Evolutionary conservation across 1,139 yeast genomes (phyloP).

Genomic region (Saccharomyces hybrid): DNA sequence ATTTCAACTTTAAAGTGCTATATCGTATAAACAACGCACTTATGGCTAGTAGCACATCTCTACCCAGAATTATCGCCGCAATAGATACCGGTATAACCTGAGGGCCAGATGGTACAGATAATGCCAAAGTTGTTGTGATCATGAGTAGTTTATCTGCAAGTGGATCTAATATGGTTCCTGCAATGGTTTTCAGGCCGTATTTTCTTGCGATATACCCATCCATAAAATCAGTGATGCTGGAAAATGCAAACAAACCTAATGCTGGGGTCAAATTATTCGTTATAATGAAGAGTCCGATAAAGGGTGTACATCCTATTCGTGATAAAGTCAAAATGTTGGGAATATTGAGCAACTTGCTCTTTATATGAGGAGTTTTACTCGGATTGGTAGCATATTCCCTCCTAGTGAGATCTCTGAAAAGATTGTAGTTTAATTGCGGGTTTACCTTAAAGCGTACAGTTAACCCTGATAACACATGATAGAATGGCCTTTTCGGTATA

Average conservation of each 20-base stretch:
- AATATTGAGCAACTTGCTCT: slow-evolving; percentile 55
- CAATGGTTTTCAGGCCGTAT: slow-evolving; percentile 66
- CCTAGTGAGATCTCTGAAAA: not conserved
- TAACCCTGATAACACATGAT: not conserved
- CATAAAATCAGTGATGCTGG: slow-evolving; percentile 82
- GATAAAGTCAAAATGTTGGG: slow-evolving; percentile 83
- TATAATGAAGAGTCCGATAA: slow-evolving; percentile 71
- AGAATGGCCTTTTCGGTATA: not conserved
- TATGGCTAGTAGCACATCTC: slow-evolving; percentile 72
- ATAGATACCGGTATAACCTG: slow-evolving; percentile 52
- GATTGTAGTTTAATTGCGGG: not conserved
- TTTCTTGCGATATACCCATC: slow-evolving; percentile 89
- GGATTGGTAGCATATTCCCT: not conserved
- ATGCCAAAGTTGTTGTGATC: slow-evolving; percentile 75
- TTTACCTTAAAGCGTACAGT: not conserved
- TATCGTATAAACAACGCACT: slow-evolving; percentile 71
- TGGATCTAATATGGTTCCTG: slow-evolving; percentile 92
- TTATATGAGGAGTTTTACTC: slow-evolving; percentile 1
- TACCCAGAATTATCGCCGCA: slow-evolving; percentile 71
- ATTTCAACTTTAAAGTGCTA: slow-evolving; percentile 67
- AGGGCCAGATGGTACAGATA: slow-evolving; percentile 55
- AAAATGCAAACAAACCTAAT: slow-evolving; percentile 65
- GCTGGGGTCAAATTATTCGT: slow-evolving; percentile 57
- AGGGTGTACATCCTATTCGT: slow-evolving; percentile 71
- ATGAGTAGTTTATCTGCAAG: slow-evolving; percentile 89